phyloP scores from a whole-genome alignment of 805 yeast genomes.

The Tetrapisispora iriomotensis region DNA sequence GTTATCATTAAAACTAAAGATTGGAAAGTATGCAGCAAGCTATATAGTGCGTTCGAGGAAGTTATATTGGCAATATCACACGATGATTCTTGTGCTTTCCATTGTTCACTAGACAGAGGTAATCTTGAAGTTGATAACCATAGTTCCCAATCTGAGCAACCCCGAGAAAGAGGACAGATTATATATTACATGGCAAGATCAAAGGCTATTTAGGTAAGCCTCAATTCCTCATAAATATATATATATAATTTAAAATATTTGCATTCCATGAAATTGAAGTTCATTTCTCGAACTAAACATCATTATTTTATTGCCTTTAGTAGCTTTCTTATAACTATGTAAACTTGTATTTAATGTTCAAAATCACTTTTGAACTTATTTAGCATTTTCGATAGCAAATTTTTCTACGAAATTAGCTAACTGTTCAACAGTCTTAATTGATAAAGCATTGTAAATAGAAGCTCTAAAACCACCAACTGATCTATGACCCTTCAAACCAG shows the following conservation, averaged over 20 bases:
- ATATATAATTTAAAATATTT: background rate
- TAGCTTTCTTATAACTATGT: too few relatives aligned
- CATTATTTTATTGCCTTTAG: too few relatives aligned
- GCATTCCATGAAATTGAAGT: background rate
- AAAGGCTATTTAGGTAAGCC: constrained; percentile 12
- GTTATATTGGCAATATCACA: constrained; percentile 50
- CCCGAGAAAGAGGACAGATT: constrained; percentile 50
- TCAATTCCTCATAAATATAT: too few relatives aligned
- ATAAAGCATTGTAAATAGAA: constrained; percentile 82
- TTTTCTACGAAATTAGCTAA: constrained; percentile 48
- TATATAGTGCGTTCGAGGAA: constrained; percentile 52
- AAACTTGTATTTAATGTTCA: too few relatives aligned
- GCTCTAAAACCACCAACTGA: constrained; percentile 97
- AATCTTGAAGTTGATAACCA: constrained; percentile 9
- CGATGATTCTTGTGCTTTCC: constrained; percentile 51
- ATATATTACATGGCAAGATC: constrained; percentile 44
- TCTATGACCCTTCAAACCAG: constrained; percentile 90
- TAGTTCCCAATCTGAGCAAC: constrained; percentile 10
- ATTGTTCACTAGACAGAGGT: constrained; percentile 52
- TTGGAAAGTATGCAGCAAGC: constrained; percentile 57
- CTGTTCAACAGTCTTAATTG: constrained; percentile 46
- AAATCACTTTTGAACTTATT: background rate
- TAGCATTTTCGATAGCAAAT: constrained; percentile 42
- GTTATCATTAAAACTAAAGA: constrained; percentile 48
- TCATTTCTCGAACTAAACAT: too few relatives aligned